Evolutionary conservation across 2,329 filamentous ascomycete species (phyloP).

Genomic region (Hyphodiscus sp.): DNA sequence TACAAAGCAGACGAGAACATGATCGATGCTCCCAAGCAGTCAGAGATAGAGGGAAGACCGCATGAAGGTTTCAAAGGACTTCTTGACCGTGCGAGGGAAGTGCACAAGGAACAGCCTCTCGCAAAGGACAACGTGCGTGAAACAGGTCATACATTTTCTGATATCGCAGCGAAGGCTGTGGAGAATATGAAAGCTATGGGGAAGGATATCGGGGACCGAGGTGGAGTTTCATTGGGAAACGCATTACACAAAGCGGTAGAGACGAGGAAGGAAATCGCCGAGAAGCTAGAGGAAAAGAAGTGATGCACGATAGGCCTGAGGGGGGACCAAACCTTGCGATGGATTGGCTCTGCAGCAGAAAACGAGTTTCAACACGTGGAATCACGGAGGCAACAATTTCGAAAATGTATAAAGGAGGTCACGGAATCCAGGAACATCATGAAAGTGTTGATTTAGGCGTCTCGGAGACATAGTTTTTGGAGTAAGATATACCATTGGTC

Average conservation of each 20-base stretch:
- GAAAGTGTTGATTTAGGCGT: not conserved
- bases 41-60: constrained; percentile 12
- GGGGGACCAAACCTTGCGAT: not conserved
- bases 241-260: constrained; percentile 17
- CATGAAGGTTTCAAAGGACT: constrained; percentile 27
- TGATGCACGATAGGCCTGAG: no score
- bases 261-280: constrained; percentile 13
- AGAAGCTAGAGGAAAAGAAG: not conserved
- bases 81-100: constrained; percentile 26
- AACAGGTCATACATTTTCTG: constrained; percentile 15
- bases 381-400: not conserved
- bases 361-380: not conserved
- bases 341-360: not conserved
- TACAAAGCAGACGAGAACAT: constrained; percentile 28
- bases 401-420: not conserved
- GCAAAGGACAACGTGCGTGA: constrained; percentile 5
- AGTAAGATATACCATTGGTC: not conserved
- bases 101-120: constrained; percentile 4
- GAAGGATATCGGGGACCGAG: constrained; percentile 15
- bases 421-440: not conserved
- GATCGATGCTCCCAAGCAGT: constrained; percentile 17
- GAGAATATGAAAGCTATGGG: constrained; percentile 21
- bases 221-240: constrained; percentile 10
- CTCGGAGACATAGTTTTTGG: not conserved
- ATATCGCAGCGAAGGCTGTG: constrained; percentile 22